Percentiles rank a stretch among this genome's conserved stretches.
These are phyloP conservation scores for Aureobasidium lini DNA, from an alignment of 2,329 filamentous ascomycete genomes.

Conservation along the genomic window DNA sequence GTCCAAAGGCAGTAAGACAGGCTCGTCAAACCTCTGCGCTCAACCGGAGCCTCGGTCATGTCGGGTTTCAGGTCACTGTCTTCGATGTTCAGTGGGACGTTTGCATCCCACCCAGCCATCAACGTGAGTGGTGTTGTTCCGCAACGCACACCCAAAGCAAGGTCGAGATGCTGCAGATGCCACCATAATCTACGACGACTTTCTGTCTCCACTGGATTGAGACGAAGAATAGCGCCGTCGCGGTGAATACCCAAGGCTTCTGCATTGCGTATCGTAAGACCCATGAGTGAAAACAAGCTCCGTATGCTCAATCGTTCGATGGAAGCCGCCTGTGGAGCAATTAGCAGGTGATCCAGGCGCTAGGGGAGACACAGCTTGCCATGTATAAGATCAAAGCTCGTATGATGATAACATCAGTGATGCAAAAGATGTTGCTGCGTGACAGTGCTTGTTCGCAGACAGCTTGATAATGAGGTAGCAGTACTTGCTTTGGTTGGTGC, in stretches of 20 bases:
- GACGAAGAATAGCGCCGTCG: slow-evolving; percentile 45
- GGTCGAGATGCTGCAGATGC: slow-evolving; percentile 15
- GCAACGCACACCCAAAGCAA: slow-evolving; percentile 3
- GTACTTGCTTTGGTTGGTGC: background rate
- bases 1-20: slow-evolving; percentile 13
- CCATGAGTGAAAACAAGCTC: slow-evolving; percentile 39
- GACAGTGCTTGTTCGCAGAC: slow-evolving; percentile 6
- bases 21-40: slow-evolving; percentile 12
- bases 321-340: background rate
- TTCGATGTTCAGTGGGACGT: slow-evolving; percentile 11
- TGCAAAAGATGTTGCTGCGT: slow-evolving; percentile 4
- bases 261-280: slow-evolving; percentile 53
- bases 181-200: slow-evolving; percentile 56
- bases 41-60: background rate
- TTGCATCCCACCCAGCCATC: slow-evolving; percentile 12
- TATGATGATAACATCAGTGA: background rate
- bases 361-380: background rate
- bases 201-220: slow-evolving; percentile 50
- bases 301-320: background rate
- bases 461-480: slow-evolving; percentile 2
- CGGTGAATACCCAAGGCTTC: slow-evolving; percentile 55
- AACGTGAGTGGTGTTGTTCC: slow-evolving; percentile 13
- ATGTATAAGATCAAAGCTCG: slow-evolving; percentile 12
- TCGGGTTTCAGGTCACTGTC: slow-evolving; percentile 1
- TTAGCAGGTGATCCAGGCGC: background rate